Base-by-base conservation (phyloP, 1,139 yeast species). In the Pichia sp. region DNA sequence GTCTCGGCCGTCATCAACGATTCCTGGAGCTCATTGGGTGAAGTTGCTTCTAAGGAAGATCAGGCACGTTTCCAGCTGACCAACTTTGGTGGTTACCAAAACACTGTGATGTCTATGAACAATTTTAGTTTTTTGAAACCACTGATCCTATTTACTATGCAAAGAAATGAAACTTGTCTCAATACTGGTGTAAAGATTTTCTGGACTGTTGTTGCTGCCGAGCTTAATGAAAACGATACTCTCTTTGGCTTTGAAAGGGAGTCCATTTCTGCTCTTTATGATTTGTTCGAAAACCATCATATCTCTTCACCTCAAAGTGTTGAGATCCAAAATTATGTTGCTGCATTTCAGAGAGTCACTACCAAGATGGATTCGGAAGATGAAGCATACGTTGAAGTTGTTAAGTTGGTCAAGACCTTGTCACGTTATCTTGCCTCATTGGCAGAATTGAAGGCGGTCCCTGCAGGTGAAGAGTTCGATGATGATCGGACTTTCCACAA, bases 401-500 rank as follows among this genome's bases (percentile, higher is more conserved):
- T 68, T 44, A 62, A 63, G 32, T 73, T 79, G 38, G 64, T 80
- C 41, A 71, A 70, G 41, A 77, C 73, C 38, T 55, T 84, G 29
- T 58, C 76, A 25, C 80, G 76, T 23, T 83, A 85, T 58, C 60
- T 85, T 44, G 73, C 71, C 37, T 74, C 78, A 17, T 67, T 83
- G 51, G 69, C 77, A 43, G 86, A 83, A 50, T 72, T 82, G 50
- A 73, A 74, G 47, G 72, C 74, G 46, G 85, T 86, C 39, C 95
- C 96, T 16, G 72, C 71, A 34, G 91, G 88, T 16, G 78, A 79
- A 32, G 94, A 86, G 51, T 86, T 81, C 58, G 91, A 82, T 49
- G 94, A 83, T 52, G 95, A 86, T 56, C 67, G 95, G 54, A 79
- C 87, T 3, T 81, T 83, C 72, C 84, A 82, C 54, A 76, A 77